Evolutionary conservation across 2,329 filamentous ascomycete genomes (phyloP).

Genomic region (Penicillium thymicola): DNA sequence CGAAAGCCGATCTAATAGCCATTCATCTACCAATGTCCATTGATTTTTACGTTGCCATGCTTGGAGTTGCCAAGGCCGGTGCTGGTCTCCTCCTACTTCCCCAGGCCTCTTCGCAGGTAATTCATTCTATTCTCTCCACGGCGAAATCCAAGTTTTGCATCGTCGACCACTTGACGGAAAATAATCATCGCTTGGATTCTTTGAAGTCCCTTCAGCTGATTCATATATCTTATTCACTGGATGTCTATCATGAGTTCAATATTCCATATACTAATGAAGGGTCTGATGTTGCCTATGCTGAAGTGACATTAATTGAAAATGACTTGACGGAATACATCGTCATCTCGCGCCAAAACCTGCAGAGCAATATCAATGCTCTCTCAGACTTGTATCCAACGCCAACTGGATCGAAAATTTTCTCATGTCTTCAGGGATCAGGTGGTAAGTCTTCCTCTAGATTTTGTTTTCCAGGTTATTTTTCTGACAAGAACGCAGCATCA

Average conservation of each 20-base stretch:
- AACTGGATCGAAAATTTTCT: constrained; percentile 61
- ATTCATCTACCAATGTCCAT: constrained; percentile 75
- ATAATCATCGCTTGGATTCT: background rate
- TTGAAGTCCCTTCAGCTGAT: constrained; percentile 16
- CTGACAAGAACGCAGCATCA: constrained; percentile 54
- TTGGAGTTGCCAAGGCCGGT: constrained; percentile 71
- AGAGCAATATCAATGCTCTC: constrained; percentile 70
- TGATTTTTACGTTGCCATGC: constrained; percentile 67
- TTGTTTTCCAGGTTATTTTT: background rate
- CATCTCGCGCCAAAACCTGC: constrained; percentile 71
- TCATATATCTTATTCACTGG: constrained; percentile 9
- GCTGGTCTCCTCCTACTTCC: constrained; percentile 79
- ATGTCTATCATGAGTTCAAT: constrained; percentile 14
- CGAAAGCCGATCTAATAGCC: constrained; percentile 60
- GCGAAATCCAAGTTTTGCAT: constrained; percentile 53
- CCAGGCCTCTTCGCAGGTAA: constrained; percentile 62
- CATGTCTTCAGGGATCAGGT: constrained; percentile 81
- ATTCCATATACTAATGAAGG: constrained; percentile 17
- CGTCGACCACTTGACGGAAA: constrained; percentile 15
- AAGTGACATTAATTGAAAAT: constrained; percentile 65
- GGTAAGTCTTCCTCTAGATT: constrained; percentile 30
- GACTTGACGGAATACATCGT: constrained; percentile 65
- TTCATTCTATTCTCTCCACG: constrained; percentile 61
- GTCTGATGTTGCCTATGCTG: constrained; percentile 65
- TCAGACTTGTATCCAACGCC: constrained; percentile 62